Conservation (phyloP, 495 filamentous ascomycete species). For the Cladorrhinum samala region DNA sequence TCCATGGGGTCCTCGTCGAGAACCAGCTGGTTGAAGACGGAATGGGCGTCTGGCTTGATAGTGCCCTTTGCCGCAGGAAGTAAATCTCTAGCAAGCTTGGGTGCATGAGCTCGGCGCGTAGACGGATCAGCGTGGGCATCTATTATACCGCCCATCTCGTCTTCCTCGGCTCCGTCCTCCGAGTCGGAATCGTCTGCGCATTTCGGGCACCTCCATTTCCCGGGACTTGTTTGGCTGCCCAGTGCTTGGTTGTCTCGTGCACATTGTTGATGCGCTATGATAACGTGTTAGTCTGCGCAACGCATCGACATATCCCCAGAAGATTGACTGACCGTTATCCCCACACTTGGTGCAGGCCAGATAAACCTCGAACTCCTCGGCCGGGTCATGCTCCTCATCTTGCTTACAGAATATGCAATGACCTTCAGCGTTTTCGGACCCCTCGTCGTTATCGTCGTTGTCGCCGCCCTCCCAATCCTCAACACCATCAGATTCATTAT, state of each 20-base stretch:
- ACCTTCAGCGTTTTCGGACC: slow-evolving; percentile 54
- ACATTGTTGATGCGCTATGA: slow-evolving; percentile 86
- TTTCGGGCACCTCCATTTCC: slow-evolving; percentile 71
- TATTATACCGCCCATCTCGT: slow-evolving; percentile 31
- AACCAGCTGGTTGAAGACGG: slow-evolving; percentile 75
- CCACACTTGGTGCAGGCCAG: slow-evolving; percentile 74
- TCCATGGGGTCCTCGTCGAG: slow-evolving; percentile 78
- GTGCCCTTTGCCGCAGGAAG: slow-evolving; percentile 64
- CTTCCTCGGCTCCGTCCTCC: slow-evolving; percentile 34
- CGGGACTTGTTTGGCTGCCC: slow-evolving; percentile 39
- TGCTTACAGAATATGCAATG: slow-evolving; percentile 71
- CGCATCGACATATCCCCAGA: slow-evolving; percentile 14
- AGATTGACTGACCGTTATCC: slow-evolving; percentile 70
- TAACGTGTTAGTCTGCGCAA: slow-evolving; percentile 34
- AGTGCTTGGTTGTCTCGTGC: slow-evolving; percentile 73
- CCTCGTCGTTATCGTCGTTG: slow-evolving; percentile 66
- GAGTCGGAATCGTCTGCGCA: slow-evolving; percentile 59
- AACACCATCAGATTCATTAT: slow-evolving; percentile 33
- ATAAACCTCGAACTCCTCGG: slow-evolving; percentile 81
- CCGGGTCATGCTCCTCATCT: slow-evolving; percentile 81
- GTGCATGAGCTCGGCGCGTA: slow-evolving; percentile 39
- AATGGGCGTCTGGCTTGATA: slow-evolving; percentile 73
- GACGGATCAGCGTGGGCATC: slow-evolving; percentile 26
- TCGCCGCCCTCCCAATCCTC: slow-evolving; percentile 56
- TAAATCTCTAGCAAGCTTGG: slow-evolving; percentile 63